Evolutionary conservation across 345 rosid species (phyloP).

Genomic region (Lepidium africanum): DNA sequence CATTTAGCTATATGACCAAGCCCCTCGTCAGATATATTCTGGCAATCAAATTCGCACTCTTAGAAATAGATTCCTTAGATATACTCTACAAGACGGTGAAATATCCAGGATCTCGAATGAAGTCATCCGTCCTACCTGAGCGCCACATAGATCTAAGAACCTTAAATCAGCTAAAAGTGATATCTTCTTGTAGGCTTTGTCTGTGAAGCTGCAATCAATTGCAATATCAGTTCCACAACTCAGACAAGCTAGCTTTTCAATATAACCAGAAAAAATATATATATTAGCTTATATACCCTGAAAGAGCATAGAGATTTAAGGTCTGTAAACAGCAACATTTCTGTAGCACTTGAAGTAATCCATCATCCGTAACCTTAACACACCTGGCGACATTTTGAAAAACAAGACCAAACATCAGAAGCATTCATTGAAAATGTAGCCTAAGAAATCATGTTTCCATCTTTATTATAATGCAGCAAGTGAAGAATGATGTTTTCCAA

Average conservation of each 20-base stretch:
- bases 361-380: slow-evolving; percentile 71
- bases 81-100: too few species aligned
- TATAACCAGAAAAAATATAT: background rate
- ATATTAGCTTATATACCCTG: slow-evolving; percentile 38
- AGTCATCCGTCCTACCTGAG: slow-evolving; percentile 53
- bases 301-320: slow-evolving; percentile 88
- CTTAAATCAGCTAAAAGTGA: slow-evolving; percentile 47
- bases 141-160: slow-evolving; percentile 89
- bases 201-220: slow-evolving; percentile 57
- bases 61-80: too few species aligned
- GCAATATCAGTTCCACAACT: slow-evolving; percentile 3
- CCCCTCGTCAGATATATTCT: slow-evolving; percentile 87
- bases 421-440: background rate
- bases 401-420: background rate
- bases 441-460: background rate
- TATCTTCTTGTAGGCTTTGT: slow-evolving; percentile 61
- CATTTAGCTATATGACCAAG: slow-evolving; percentile 67
- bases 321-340: slow-evolving; percentile 54
- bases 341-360: slow-evolving; percentile 57
- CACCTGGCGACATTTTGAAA: slow-evolving; percentile 43
- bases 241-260: background rate
- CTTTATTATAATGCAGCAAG: background rate
- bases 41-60: slow-evolving; percentile 16
- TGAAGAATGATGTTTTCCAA: background rate
- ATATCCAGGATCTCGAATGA: background rate